A percentile compares a stretch with the other conserved stretches of the same genome.
Evolutionary conservation across 2,329 filamentous ascomycete species (phyloP).

Genomic region (Pseudogymnoascus sp.): DNA sequence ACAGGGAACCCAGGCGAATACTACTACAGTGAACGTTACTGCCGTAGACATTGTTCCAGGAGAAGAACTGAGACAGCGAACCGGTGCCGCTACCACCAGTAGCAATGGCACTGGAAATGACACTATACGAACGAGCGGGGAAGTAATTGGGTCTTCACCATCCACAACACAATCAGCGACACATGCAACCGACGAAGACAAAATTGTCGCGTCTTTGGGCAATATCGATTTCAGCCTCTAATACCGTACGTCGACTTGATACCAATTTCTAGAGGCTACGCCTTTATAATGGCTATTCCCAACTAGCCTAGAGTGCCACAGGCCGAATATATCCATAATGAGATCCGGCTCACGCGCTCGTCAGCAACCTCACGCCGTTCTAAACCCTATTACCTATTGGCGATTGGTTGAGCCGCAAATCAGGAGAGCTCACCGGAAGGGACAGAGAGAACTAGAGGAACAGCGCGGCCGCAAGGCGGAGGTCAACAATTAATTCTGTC

Average conservation of each 20-base stretch:
- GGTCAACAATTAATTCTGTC: background rate
- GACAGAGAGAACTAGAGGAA: background rate
- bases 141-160: slow-evolving; percentile 25
- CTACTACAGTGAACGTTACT: slow-evolving; percentile 26
- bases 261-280: background rate
- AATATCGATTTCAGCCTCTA: slow-evolving; percentile 58
- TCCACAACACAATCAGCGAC: slow-evolving; percentile 29
- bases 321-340: background rate
- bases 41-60: slow-evolving; percentile 17
- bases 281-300: background rate
- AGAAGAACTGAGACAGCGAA: slow-evolving; percentile 23
- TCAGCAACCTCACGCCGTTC: background rate
- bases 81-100: slow-evolving; percentile 20
- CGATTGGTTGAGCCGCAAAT: background rate
- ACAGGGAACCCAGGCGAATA: slow-evolving; percentile 34
- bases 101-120: slow-evolving; percentile 18
- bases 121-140: slow-evolving; percentile 18
- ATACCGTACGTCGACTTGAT: slow-evolving; percentile 19
- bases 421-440: background rate
- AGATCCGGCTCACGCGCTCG: background rate
- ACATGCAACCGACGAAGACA: slow-evolving; percentile 39
- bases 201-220: slow-evolving; percentile 49
- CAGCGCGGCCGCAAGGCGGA: background rate
- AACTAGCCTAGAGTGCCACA: too few relatives aligned
- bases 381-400: too few relatives aligned